Base-by-base conservation (phyloP, 2,329 filamentous ascomycete species). In the Fusarium sp. region DNA sequence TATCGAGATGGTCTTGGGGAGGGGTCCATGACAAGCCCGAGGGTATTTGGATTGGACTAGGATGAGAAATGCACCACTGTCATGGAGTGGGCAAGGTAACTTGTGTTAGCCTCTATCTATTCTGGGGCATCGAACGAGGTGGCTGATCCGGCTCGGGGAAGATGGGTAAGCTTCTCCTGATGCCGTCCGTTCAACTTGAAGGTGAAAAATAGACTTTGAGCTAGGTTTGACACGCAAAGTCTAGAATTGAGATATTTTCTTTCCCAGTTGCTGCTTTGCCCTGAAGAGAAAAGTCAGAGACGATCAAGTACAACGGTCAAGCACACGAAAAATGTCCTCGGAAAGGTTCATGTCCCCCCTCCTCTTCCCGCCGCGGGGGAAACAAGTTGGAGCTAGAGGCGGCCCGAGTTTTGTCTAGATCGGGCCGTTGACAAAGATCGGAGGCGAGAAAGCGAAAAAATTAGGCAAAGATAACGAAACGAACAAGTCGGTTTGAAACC, bases 341-440 rank as follows among this genome's bases (percentile, higher is more conserved):
- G 37, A 40, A 20, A 33, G n/a, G n/a, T 61, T 47, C 15, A 20
- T n/a, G 32, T 22, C 20, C 14, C 9, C 33, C 43, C 35, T 37
- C 25, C 22, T 9, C 37, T 7, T 4, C 15, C 43, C 43, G 20
- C 20, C 43, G 43, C 22, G 43, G 20, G 37, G 52, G 22, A 12
- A 15, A 15, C 32, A 37, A 60, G 52, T 33, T 45, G 43, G 40
- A 64, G 58, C 68, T 74, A 74, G 68, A 74, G 56, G 71, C 71
- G 71, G 71, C 68, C 71, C 71, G 71, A 74, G 71, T 64, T 52
- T 52, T 32, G 70, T 65, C 56, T 71, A 73, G 52, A 66, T 74
- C 71, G 71, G 71, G 52, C 71, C 68, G 71, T 73, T 72, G 52
- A 50, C 45, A 22, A 56, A 56, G 64, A 62, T 62, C 59, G 57